Evolutionary conservation across 179 eudicot genomes (phyloP), one percentile per base, ranked within the genome.

Genomic region (Vitellaria paradoxa): DNA sequence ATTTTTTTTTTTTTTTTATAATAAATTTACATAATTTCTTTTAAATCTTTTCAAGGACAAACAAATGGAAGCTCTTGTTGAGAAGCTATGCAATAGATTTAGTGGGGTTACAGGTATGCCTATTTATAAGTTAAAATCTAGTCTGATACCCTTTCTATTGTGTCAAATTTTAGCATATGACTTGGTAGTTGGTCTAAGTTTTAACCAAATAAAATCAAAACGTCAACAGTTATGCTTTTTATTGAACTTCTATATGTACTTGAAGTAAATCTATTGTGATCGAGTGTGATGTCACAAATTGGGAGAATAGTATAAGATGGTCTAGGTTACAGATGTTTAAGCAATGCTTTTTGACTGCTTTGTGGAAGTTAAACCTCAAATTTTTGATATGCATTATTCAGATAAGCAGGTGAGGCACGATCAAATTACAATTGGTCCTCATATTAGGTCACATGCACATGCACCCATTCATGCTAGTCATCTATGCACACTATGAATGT

Each of bases 41-140:
- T 68, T 37, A 15, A 59, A 62, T 72, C 78, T 74, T 81, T 53
- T 80, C 63, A 26, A 95, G 99, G 99, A 95, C 81, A 95, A 93
- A 83, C 99, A 95, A 88, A 93, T 95, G 97, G 99, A 95, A 84
- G 88, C 97, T 81, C 91, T 95, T 56, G 97, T 95, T 53, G 99
- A 95, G 83, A 95, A 95, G 85, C 93, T 95, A 73, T 93, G 97
- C 89, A 88, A 93, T 82, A 89, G 99, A 75, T 93, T 93, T 81
- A 84, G 82, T 68, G 99, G 99, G 21, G 94, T 89, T 71, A 89
- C 99, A 71, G 98, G 99, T 96, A 88, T 60, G 50, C 9, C n/a
- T 23, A 13, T 56, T 65, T 77, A 6, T 5, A 53, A 17, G 18
- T 13, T 21, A 23, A 64, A 30, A 21, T 11, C 24, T 68, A 42